Base-by-base conservation (phyloP, 495 filamentous ascomycete species). In the Amphirosellinia nigrospora region DNA sequence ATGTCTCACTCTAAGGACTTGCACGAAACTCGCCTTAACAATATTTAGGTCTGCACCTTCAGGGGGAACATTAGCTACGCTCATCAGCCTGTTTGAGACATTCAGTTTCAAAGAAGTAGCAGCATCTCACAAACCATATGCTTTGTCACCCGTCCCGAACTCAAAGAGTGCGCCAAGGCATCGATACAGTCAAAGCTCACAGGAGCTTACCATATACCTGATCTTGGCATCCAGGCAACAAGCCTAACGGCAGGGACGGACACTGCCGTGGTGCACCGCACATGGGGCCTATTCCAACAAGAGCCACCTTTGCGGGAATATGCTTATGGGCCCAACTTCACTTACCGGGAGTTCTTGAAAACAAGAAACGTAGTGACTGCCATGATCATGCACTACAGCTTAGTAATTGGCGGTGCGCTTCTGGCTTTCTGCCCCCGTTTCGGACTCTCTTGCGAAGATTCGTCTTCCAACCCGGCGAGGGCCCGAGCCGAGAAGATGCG, bases 291-390 rank as follows among this genome's bases (percentile, higher is more conserved):
- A 4, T 83, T 93, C 66, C 84, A 88, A 15, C 82, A 85, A 5
- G 80, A 81, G n/a, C 74, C 79, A 0, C 36, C 71, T 30, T 70
- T 75, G 3, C 56, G 72, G 36, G 73, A 70, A 5, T 77, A 82
- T 7, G 80, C 86, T 53, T 96, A 96, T 79, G 94, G 94, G 0
- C 85, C 87, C 5, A 85, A 87, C 4, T 97, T 97, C 78, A 82
- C 85, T 38, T 94, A 91, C 78, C 83, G 81, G 38, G 90, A 94
- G 74, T 93, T 90, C 76, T 82, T 89, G 77, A 86, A 83, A 39
- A 85, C 89, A 0, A 84, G 86, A 11, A 93, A 88, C 74, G 80
- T 79, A n/a, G 61, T 92, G 28, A 72, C 78, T 7, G 94, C 88
- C 1, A 70, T 89, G 1, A 70, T 81, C 1, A 77, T 90, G 34